Percentiles rank a stretch among this genome's conserved stretches.
These are phyloP conservation scores for Gracilaria gracilis DNA, from an alignment of 23 red algal genomes.

Conservation along the genomic window DNA sequence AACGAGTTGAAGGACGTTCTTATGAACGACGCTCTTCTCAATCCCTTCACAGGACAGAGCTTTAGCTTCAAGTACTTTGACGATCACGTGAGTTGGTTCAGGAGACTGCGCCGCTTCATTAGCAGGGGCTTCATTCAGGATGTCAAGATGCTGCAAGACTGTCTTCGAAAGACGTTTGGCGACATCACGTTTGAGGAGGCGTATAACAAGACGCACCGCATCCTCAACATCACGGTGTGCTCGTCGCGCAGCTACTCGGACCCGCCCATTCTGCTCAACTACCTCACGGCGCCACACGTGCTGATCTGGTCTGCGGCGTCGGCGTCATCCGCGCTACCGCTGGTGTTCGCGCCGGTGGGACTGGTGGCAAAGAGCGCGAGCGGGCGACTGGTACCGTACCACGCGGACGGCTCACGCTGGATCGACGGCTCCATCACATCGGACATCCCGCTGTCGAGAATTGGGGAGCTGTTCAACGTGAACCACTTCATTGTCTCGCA, in stretches of 20 bases:
- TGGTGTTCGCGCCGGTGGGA: conserved; percentile 91
- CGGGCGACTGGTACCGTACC: conserved; percentile 77
- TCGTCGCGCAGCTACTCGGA: conserved; percentile 73
- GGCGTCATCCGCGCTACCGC: conserved; percentile 87
- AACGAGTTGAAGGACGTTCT: conserved; percentile 70
- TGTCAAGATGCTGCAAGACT: conserved; percentile 80
- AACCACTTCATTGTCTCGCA: conserved; percentile 99
- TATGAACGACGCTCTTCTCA: conserved; percentile 56
- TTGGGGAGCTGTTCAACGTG: conserved; percentile 98
- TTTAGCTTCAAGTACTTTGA: conserved; percentile 89
- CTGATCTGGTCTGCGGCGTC: conserved; percentile 94
- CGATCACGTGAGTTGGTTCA: conserved; percentile 29
- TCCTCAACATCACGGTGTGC: conserved; percentile 96
- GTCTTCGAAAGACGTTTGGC: conserved; percentile 86
- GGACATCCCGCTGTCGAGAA: conserved; percentile 90
- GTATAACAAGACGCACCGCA: conserved; percentile 92
- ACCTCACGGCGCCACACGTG: conserved; percentile 96
- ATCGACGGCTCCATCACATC: conserved; percentile 92
- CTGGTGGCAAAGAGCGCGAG: conserved; percentile 81
- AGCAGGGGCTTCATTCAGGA: conserved; percentile 82
- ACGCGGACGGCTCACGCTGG: conserved; percentile 78
- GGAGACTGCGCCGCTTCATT: conserved; percentile 58
- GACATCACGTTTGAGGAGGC: conserved; percentile 97
- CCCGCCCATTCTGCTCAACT: conserved; percentile 92
- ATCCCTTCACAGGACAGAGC: conserved; percentile 75